These are phyloP conservation scores for Chamaecyparis obtusa DNA, from an alignment of 75 land plant genomes.

Conservation along the genomic window DNA sequence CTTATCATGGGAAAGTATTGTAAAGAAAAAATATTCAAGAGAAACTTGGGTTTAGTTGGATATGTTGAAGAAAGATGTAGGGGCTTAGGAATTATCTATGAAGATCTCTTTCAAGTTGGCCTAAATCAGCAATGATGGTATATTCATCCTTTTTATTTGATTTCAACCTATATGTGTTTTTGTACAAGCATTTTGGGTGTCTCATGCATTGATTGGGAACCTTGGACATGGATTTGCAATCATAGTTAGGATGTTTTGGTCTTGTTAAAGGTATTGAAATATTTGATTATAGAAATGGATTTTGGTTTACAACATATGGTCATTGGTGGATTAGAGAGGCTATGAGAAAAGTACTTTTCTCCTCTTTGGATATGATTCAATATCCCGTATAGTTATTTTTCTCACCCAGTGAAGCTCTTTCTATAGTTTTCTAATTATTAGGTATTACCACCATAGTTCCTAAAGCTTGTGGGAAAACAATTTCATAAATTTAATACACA, in stretches of 20 bases:
- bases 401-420: background rate
- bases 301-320: slow-evolving; percentile 77
- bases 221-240: background rate
- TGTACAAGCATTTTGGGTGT: background rate
- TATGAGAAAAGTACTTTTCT: slow-evolving; percentile 52
- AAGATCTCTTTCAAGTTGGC: slow-evolving; percentile 63
- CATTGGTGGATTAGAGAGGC: slow-evolving; percentile 81
- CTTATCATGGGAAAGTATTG: slow-evolving; percentile 57
- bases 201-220: background rate
- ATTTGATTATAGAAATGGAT: slow-evolving; percentile 74
- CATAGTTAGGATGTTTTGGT: slow-evolving; percentile 76
- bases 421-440: background rate
- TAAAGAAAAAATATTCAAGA: slow-evolving; percentile 59
- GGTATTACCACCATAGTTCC: background rate
- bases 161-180: background rate
- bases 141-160: background rate
- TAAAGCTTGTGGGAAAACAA: background rate
- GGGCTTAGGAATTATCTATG: slow-evolving; percentile 44
- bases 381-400: slow-evolving; percentile 51
- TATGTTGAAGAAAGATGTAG: slow-evolving; percentile 51
- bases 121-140: background rate
- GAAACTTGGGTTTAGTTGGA: slow-evolving; percentile 60
- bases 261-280: slow-evolving; percentile 69
- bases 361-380: slow-evolving; percentile 46
- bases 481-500: background rate